Base-by-base conservation (phyloP, 345 rosid species). In the Geranium rotundifolium region DNA sequence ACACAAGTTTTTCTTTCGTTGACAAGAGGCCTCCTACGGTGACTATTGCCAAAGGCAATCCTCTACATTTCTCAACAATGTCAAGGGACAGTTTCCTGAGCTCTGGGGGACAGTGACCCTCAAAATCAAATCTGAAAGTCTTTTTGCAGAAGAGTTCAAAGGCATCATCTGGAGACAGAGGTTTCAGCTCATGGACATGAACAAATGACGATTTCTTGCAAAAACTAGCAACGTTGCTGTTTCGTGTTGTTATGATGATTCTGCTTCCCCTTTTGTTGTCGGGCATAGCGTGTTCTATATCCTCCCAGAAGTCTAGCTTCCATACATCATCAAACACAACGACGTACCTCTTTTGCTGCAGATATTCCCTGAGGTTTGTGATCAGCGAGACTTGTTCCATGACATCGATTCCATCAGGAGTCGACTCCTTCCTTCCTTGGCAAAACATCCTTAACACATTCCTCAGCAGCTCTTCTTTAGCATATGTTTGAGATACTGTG, bases 311-410 rank as follows among this genome's bases (percentile, higher is more conserved):
- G 3, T 58, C 58, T 17, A 37, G 9, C 14, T 29, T 59, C 71
- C 73, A 69, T 0, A 65, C 62, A 62, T 65, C 73, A 54, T 73
- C 69, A 15, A 73, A 58, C 19, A 69, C 64, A 31, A 69, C 17
- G 10, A 69, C 7, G 23, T 65, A 74, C 64, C 67, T 61, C 20
- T 69, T 30, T 17, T 41, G 55, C 17, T n/a, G 14, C 8, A 69
- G 29, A 57, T 58, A 63, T 13, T 29, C 58, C 39, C 70, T 62
- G 39, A 67, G 46, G 14, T 29, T 10, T 16, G 6, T 20, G 4
- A 72, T 63, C 30, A 72, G 54, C 3, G 13, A 16, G 14, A 0
- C 34, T 39, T 61, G 62, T 3, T 62, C 64, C 77, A 68, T 64
- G 16, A 20, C 1, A 9, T 6, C 19, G 1, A 27, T 52, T 1